Evolutionary conservation across 495 filamentous ascomycete genomes (phyloP).

Genomic region (Podospora fimiseda): DNA sequence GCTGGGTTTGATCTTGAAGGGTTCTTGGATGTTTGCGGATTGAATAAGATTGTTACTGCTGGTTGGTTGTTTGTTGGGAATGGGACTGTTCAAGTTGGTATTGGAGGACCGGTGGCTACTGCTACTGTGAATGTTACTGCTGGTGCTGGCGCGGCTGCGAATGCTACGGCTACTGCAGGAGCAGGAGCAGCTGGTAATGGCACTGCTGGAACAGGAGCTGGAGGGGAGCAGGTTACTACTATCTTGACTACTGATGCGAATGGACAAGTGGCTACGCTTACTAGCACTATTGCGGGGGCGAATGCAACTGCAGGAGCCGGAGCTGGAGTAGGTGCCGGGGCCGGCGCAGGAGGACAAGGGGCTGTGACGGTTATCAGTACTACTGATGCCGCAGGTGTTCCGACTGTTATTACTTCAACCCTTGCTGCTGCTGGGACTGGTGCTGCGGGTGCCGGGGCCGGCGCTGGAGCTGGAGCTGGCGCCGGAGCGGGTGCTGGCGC

Average conservation of each 20-base stretch:
- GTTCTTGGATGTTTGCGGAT: slow-evolving; percentile 8
- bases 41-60: slow-evolving; percentile 3
- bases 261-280: not conserved
- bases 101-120: not conserved
- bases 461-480: not conserved
- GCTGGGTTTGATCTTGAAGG: slow-evolving; percentile 12
- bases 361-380: slow-evolving; percentile 2
- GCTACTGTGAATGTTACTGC: not conserved
- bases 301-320: not conserved
- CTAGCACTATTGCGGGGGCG: not conserved
- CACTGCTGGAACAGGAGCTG: not conserved
- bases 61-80: slow-evolving; percentile 10
- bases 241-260: not conserved
- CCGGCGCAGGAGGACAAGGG: too few relatives aligned
- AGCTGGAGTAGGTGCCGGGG: not conserved
- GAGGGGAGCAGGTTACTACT: not conserved
- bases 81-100: not conserved
- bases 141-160: not conserved
- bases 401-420: not conserved
- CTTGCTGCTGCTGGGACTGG: not conserved
- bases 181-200: not conserved
- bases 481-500: not conserved
- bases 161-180: not conserved
- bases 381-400: not conserved
- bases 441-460: not conserved